Base-by-base conservation (phyloP, 345 rosid genomes). In the Physaria fendleri region DNA sequence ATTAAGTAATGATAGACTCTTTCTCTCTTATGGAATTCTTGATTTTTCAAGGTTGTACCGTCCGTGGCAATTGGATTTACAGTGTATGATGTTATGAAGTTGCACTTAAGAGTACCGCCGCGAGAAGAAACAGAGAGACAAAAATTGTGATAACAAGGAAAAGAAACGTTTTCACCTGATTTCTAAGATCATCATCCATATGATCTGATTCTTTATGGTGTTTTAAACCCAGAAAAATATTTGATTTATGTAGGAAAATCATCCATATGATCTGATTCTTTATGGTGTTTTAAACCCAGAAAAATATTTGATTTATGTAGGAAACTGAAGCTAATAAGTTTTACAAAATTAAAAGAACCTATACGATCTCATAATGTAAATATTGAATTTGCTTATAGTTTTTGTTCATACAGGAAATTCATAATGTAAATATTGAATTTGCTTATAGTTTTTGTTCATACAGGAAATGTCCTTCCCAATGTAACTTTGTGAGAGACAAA, bases 31-130 rank as follows among this genome's bases (percentile, higher is more conserved):
- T n/a, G n/a, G n/a, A n/a, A n/a, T n/a, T 56, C 9, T 39, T 16
- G 46, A 2, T 21, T 21, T 5, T 41, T 70, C 46, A 75, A 88
- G 96, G 95, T 88, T 70, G 95, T 86, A 35, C 95, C 98, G 2
- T 92, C 96, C 0, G 95, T 88, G 55, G 96, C 96, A 27, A 92
- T 86, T 2, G 98, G 98, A 21, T 92, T 92, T 74, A 92, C 98
- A 13, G 86, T 88, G 5, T 92, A 92, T 53, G 98, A 92, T 71
- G 30, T 84, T 16, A 79, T 91, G 95, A 91, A 91, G 79, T 69
- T 81, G 51, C 70, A 62, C 67, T 74, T 91, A 45, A 74, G 80
- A 75, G 98, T 92, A 50, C 98, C 98, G 21, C 74, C 96, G 7
- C 78, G 87, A 48, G 93, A 92, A 18, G 88, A 82, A 62, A 70